Base-by-base conservation (phyloP, 306 rosid genomes). In the Crataegus laevigata region DNA sequence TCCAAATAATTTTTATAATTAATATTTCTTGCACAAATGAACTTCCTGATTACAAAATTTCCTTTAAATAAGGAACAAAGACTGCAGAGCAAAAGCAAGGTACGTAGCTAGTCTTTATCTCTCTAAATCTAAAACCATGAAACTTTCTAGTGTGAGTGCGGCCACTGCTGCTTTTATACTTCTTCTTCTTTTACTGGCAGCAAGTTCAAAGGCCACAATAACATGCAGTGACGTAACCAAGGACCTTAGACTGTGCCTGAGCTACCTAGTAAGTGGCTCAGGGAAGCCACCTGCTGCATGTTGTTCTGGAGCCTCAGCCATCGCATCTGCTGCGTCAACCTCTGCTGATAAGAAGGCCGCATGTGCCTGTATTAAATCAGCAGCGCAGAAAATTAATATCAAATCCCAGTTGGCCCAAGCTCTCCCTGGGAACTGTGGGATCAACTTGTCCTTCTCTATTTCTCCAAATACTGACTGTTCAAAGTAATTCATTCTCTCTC, bases 351-450 rank as follows among this genome's bases (percentile, higher is more conserved):
- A 74, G 82, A 87, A 83, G 60, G 24, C 91, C 55, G 92, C 91
- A 18, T 92, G 98, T 63, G 58, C 79, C 17, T 92, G 98, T 84
- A 86, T 92, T 43, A 88, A 82, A 75, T 76, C 92, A 32, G 54
- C 89, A 51, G n/a, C 98, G 8, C 79, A 88, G 79, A 80, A 66
- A 15, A 1, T 88, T 21, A 88, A 75, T 6, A 32, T 80, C 3
- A 92, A 87, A 1, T 1, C 84, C 22, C 85, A 90, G 4, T 68
- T 87, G 78, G 96, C 91, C 28, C 77, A 88, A 74, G 75, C 83
- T 75, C 98, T 92, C 79, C 92, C 98, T 4, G 67, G 66, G 12
- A 87, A 87, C 66, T 92, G 97, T 72, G 96, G 97, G 36, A 68
- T 92, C 42, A 74, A 0, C 29, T 25, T 85, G 18, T 28, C 96